Base-by-base conservation (phyloP, 345 rosid species). In the Clausena lansium region DNA sequence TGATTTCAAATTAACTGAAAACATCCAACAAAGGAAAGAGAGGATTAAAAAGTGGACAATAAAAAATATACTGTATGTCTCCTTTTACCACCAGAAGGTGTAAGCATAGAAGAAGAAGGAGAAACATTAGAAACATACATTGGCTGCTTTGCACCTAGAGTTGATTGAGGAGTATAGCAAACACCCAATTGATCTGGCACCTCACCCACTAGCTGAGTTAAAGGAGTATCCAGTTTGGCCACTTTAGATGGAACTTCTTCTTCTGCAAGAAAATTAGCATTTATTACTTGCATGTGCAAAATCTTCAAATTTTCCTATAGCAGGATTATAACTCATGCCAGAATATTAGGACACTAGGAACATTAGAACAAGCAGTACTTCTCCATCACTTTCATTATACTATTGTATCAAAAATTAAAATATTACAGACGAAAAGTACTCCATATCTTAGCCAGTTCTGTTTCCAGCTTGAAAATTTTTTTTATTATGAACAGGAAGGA, bases 191-290 rank as follows among this genome's bases (percentile, higher is more conserved):
- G 80, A 59, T 90, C 88, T n/a, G 95, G 88, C 75, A 87, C 77
- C 73, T 82, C 89, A 79, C 86, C 88, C 60, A 73, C 79, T 67
- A 86, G 77, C 55, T 87, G 91, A 30, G 87, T 27, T 2, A 89
- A 67, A 73, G 93, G 84, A 79, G 85, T 70, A 65, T 87, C 98
- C 36, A 85, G 79, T 87, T 88, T 93, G 39, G 94, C 86, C 22
- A 76, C 79, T 88, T 95, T 93, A 47, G 93, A 86, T 32, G 91
- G 93, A 71, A 83, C 61, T 69, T 94, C 98, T 33, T 95, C 98
- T 67, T 95, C 98, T 95, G 88, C 82, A 72, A 77, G 81, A 80
- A 75, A 81, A 19, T 58, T 19, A 59, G 66, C 10, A 52, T 67
- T 78, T 7, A 41, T 82, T 39, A 39, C 60, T 17, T 50, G 28